A percentile compares a stretch with the other conserved stretches of the same genome.
Evolutionary conservation across 169 alveolate genomes (phyloP).

Genomic region (Eimeria necatrix): DNA sequence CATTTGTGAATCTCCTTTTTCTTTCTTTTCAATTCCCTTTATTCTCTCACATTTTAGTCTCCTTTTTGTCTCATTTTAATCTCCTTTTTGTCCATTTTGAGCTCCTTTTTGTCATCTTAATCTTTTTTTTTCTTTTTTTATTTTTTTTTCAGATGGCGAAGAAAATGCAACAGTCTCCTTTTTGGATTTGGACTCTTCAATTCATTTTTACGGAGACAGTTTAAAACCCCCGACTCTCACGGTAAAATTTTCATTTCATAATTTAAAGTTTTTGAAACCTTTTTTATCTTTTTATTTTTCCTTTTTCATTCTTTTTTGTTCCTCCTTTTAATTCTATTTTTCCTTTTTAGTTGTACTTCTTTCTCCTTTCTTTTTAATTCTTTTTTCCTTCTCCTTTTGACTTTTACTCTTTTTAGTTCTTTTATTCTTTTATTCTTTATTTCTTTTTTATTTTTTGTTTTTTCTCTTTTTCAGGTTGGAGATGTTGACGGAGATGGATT

Average conservation of each 20-base stretch:
- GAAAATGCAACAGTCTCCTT: not conserved
- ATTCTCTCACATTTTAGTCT: not conserved
- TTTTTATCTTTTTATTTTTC: too few relatives aligned
- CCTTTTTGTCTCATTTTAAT: not conserved
- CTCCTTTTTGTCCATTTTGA: not conserved
- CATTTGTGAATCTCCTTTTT: not conserved
- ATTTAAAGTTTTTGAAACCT: not conserved
- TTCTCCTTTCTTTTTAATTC: too few relatives aligned
- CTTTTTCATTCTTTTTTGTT: too few relatives aligned
- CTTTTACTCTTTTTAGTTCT: too few relatives aligned
- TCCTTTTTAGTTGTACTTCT: too few relatives aligned
- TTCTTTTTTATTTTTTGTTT: not conserved
- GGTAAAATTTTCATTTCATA: conserved; percentile 15
- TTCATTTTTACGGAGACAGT: conserved; percentile 64
- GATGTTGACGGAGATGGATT: conserved; percentile 70
- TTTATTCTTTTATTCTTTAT: too few relatives aligned
- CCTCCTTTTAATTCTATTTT: too few relatives aligned
- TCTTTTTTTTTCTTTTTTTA: not conserved
- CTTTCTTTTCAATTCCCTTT: not conserved
- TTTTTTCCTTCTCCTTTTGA: too few relatives aligned
- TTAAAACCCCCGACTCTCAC: conserved; percentile 56
- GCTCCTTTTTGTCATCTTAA: not conserved
- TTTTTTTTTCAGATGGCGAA: not conserved
- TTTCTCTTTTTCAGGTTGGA: conserved; percentile 21
- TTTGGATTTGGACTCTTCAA: not conserved